Percentiles rank a stretch among this genome's conserved stretches.
phyloP scores from a whole-genome alignment of 2,329 filamentous ascomycete species.

The Neofusicoccum parvum region DNA sequence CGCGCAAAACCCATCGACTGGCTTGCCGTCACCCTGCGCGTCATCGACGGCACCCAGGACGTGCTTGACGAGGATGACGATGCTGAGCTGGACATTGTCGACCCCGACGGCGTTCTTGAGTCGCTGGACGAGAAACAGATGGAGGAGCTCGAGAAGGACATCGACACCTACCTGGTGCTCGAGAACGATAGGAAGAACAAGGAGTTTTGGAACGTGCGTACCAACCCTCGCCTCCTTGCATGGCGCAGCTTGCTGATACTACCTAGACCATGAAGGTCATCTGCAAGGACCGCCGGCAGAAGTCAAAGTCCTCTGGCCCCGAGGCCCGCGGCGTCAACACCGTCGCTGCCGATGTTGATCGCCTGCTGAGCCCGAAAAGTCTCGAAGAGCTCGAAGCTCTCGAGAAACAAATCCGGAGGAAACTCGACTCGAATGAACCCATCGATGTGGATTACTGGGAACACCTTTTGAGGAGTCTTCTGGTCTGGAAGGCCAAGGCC shows the following conservation, averaged over 20 bases:
- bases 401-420: slow-evolving; percentile 82
- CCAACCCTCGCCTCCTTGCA: neutral
- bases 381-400: slow-evolving; percentile 83
- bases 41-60: slow-evolving; percentile 82
- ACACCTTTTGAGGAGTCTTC: slow-evolving; percentile 79
- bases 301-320: slow-evolving; percentile 59
- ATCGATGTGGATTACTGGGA: slow-evolving; percentile 99
- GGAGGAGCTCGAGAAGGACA: slow-evolving; percentile 77
- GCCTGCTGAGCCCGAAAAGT: slow-evolving; percentile 80
- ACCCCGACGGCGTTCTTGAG: slow-evolving; percentile 80
- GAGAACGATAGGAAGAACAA: slow-evolving; percentile 77
- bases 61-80: slow-evolving; percentile 84
- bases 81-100: slow-evolving; percentile 70
- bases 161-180: slow-evolving; percentile 75
- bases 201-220: slow-evolving; percentile 78
- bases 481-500: slow-evolving; percentile 90
- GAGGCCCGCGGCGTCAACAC: slow-evolving; percentile 78
- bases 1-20: slow-evolving; percentile 92
- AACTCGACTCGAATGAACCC: slow-evolving; percentile 83
- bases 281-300: slow-evolving; percentile 73
- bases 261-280: slow-evolving; percentile 76
- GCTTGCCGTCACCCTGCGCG: slow-evolving; percentile 85
- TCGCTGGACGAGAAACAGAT: slow-evolving; percentile 68
- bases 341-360: slow-evolving; percentile 85
- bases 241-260: slow-evolving; percentile 24